Evolutionary conservation across 1,284 basidiomycete genomes (phyloP), one percentile per base, ranked within the genome.

Genomic region (Laetiporus sulphureus): DNA sequence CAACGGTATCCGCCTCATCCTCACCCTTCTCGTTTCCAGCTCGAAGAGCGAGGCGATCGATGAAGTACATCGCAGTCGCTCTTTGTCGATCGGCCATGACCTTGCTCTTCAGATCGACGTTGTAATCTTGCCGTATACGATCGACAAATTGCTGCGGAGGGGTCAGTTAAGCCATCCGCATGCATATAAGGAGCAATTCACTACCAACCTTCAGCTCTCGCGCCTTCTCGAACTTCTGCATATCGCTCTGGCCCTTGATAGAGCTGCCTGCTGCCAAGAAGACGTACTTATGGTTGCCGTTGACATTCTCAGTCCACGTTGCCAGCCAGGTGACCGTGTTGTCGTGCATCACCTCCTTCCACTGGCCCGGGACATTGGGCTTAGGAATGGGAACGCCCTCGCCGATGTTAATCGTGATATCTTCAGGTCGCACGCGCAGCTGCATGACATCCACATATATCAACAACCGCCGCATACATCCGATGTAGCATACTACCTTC

Each of bases 11-110:
- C 1, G 93, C 93, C 65, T 97, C 93, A 51, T 98, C 93, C 56
- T 96, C 94, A 35, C 92, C 93, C 66, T 98, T 98, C 67, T 98
- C 94, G 65, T 97, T 97, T 57, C 93, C 93, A 36, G 92, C 93
- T 74, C 93, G 89, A 60, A 98, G 83, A 19, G 93, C 94, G 21
- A 96, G 76, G 55, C 79, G 79, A 67, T 98, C 93, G 57, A 98
- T 97, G 66, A 98, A 91, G 65, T 98, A 98, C 80, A 97, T 89
- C 10, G 93, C 88, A 0, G 93, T 97, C 6, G 93, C 94, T 27
- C 93, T 83, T 64, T 96, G 93, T 34, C 93, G 83, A 50, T 90
- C 86, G 7, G 82, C 86, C 87, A 92, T 97, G 50, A 91, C 75
- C 64, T 95, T 96, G 47, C 77, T 84, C 65, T 78, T 88, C 40